These are phyloP conservation scores for Orbilia blumenaviensis DNA, from an alignment of 2,329 filamentous ascomycete genomes.

Conservation along the genomic window DNA sequence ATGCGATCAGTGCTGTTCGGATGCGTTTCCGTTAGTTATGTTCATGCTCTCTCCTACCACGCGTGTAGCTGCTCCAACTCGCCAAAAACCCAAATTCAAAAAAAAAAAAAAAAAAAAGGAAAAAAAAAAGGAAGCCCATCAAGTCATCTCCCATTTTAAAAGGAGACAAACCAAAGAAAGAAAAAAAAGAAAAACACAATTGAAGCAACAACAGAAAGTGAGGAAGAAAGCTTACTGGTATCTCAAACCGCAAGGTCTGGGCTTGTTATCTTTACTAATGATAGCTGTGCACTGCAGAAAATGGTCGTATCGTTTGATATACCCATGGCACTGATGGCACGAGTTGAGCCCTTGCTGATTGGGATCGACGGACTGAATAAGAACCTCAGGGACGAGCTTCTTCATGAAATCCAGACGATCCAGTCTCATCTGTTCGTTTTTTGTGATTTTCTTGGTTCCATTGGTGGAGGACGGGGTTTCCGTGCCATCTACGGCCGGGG, in stretches of 20 bases:
- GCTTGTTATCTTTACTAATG: slow-evolving; percentile 49
- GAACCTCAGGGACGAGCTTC: slow-evolving; percentile 43
- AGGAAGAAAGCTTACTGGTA: slow-evolving; percentile 39
- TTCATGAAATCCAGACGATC: slow-evolving; percentile 49
- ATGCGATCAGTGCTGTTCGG: slow-evolving; percentile 44
- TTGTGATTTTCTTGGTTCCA: slow-evolving; percentile 51
- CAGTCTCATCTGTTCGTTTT: slow-evolving; percentile 47
- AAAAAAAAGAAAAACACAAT: neutral
- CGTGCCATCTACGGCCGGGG: slow-evolving; percentile 30
- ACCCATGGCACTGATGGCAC: slow-evolving; percentile 46
- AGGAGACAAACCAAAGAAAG: slow-evolving; percentile 6
- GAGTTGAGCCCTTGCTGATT: slow-evolving; percentile 50
- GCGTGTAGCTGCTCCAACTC: too few relatives aligned
- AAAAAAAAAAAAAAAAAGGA: neutral
- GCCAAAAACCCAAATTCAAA: neutral
- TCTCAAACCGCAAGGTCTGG: slow-evolving; percentile 37
- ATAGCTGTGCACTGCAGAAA: slow-evolving; percentile 50
- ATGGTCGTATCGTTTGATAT: slow-evolving; percentile 51
- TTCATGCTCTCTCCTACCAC: neutral
- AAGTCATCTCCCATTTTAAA: too few relatives aligned
- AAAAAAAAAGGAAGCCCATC: neutral
- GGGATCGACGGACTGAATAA: slow-evolving; percentile 46
- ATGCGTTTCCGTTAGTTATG: slow-evolving; percentile 3
- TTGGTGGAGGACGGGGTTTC: slow-evolving; percentile 35
- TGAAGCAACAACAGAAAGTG: too few relatives aligned